Percentiles rank a stretch among this genome's conserved stretches.
Evolutionary conservation across 2,329 filamentous ascomycete genomes (phyloP).

Genomic region (Lachnellula arida): DNA sequence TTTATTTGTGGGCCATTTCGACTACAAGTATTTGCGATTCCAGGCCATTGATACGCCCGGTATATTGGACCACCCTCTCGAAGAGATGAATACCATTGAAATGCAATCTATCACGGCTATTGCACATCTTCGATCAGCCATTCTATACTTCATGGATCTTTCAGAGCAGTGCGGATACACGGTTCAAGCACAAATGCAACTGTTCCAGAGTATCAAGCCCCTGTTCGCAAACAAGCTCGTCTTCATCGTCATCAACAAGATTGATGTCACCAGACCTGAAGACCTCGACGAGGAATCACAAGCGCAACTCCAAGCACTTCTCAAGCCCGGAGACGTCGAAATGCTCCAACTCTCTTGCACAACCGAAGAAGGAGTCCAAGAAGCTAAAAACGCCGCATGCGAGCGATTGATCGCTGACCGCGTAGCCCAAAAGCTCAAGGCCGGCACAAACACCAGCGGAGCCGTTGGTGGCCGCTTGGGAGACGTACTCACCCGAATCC

Average conservation of each 20-base stretch:
- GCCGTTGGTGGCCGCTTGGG: constrained; percentile 75
- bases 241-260: constrained; percentile 97
- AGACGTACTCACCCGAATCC: constrained; percentile 89
- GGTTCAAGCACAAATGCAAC: constrained; percentile 83
- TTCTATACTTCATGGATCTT: constrained; percentile 97
- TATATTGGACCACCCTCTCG: constrained; percentile 92
- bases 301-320: constrained; percentile 69
- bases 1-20: constrained; percentile 95
- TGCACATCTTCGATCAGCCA: constrained; percentile 89
- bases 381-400: constrained; percentile 92
- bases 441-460: constrained; percentile 73
- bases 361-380: constrained; percentile 88
- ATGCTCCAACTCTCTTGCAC: constrained; percentile 91
- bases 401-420: constrained; percentile 89
- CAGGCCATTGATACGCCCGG: constrained; percentile 98
- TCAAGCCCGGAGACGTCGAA: constrained; percentile 87
- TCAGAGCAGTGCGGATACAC: constrained; percentile 96
- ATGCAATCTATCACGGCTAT: constrained; percentile 99
- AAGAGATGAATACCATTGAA: constrained; percentile 99
- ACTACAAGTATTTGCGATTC: constrained; percentile 89
- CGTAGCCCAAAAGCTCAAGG: constrained; percentile 94
- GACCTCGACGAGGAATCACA: constrained; percentile 78
- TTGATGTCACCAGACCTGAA: constrained; percentile 83
- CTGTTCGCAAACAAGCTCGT: constrained; percentile 97
- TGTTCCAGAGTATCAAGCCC: constrained; percentile 95